Evolutionary conservation across 139 green algal genomes (phyloP).

Genomic region (Micractinium sp.): DNA sequence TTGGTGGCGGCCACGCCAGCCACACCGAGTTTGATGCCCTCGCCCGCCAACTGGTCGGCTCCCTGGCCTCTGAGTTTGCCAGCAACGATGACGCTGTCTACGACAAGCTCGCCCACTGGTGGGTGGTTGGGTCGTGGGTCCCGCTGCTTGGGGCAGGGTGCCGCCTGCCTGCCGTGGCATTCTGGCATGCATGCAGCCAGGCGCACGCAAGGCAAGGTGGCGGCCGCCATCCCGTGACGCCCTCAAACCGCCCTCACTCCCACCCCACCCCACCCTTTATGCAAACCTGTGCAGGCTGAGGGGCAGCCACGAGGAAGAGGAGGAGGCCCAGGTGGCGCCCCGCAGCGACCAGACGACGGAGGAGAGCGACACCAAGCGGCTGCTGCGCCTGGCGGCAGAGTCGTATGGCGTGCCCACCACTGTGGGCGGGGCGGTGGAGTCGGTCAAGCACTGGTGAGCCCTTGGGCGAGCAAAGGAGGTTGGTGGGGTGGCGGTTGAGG

Average conservation of each 20-base stretch:
- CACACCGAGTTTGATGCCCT: no score
- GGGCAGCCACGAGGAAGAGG: background rate
- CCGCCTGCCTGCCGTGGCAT: background rate
- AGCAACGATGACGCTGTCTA: background rate
- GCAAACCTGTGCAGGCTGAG: background rate
- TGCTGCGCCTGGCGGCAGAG: background rate
- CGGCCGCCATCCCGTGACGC: no score
- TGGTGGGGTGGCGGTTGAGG: no score
- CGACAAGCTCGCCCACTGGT: slow-evolving; percentile 1
- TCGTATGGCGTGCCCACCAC: slow-evolving; percentile 5
- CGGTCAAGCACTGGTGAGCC: background rate
- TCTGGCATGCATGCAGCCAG: no score
- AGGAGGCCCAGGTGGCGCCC: background rate
- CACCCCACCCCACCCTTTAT: background rate
- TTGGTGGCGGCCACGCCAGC: no score
- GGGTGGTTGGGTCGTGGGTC: background rate
- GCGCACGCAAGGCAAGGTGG: background rate
- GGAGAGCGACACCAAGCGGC: background rate
- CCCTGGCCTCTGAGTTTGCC: background rate
- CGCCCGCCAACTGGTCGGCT: background rate
- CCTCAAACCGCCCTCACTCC: background rate
- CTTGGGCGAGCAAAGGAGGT: background rate
- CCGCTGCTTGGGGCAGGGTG: no score
- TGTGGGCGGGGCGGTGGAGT: background rate
- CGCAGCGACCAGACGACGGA: background rate